phyloP scores from a whole-genome alignment of 2,329 filamentous ascomycete genomes.

The Pseudogymnoascus sp. region DNA sequence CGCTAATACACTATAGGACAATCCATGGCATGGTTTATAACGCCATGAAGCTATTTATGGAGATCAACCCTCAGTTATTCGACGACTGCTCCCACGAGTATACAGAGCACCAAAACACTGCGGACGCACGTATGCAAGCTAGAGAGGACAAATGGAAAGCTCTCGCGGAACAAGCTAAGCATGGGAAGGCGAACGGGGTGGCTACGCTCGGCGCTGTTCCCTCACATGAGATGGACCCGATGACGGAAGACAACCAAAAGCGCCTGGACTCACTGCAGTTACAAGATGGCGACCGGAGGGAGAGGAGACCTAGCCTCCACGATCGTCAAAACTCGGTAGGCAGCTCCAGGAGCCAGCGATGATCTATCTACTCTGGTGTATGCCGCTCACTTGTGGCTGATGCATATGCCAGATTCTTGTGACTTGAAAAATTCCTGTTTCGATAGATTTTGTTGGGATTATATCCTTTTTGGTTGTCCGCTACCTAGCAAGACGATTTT shows the following conservation, averaged over 20 bases:
- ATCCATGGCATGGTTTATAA: constrained; percentile 99
- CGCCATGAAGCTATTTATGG: constrained; percentile 99
- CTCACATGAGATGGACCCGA: constrained; percentile 65
- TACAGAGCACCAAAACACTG: constrained; percentile 90
- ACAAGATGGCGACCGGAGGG: constrained; percentile 68
- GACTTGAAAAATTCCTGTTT: constrained; percentile 12
- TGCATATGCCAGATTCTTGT: constrained; percentile 1
- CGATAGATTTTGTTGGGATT: constrained; percentile 10
- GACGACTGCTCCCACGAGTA: constrained; percentile 99
- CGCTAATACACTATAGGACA: constrained; percentile 56
- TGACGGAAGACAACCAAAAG: constrained; percentile 77
- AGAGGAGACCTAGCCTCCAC: constrained; percentile 46
- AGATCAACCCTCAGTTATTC: constrained; percentile 96
- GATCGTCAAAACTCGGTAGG: constrained; percentile 57
- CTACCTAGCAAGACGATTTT: not conserved
- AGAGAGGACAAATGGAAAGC: constrained; percentile 87
- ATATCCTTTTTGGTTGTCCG: constrained; percentile 3
- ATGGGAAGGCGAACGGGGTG: constrained; percentile 48
- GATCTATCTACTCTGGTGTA: constrained; percentile 17
- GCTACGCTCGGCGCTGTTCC: constrained; percentile 34
- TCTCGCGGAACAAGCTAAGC: constrained; percentile 72
- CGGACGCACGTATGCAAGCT: constrained; percentile 73
- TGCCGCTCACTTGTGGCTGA: constrained; percentile 7
- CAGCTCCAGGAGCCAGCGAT: constrained; percentile 34
- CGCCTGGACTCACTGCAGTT: constrained; percentile 84